A percentile compares a stretch with the other conserved stretches of the same genome.
These are phyloP conservation scores for Xanthoconium separans DNA, from an alignment of 1,284 basidiomycete genomes.

Conservation along the genomic window DNA sequence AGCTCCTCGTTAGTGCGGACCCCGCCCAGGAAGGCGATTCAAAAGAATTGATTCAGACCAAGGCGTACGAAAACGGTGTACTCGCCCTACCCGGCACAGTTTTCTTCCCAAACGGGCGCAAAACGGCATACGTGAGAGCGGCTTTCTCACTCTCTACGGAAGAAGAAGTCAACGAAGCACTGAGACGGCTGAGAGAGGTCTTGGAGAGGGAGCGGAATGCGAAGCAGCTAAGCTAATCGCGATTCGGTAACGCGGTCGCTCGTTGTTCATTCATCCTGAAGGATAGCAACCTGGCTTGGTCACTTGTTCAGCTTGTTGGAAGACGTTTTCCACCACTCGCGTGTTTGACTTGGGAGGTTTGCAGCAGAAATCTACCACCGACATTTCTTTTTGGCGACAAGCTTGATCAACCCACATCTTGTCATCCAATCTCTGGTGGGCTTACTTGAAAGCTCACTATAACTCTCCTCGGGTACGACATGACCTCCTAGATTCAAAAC, in stretches of 20 bases:
- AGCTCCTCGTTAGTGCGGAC: slow-evolving; percentile 46
- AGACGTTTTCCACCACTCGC: no score
- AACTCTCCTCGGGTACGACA: slow-evolving; percentile 6
- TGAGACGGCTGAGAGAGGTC: slow-evolving; percentile 65
- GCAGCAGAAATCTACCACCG: no score
- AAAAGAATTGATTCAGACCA: slow-evolving; percentile 71
- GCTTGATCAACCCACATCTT: not conserved
- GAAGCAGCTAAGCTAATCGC: slow-evolving; percentile 11
- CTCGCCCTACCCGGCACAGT: slow-evolving; percentile 83
- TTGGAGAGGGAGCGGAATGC: slow-evolving; percentile 49
- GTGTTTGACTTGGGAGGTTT: no score
- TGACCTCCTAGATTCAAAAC: slow-evolving; percentile 12
- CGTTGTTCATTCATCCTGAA: slow-evolving; percentile 4
- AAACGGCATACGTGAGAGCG: slow-evolving; percentile 74
- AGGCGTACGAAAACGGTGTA: slow-evolving; percentile 80
- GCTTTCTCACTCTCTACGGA: slow-evolving; percentile 77
- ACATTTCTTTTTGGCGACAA: no score
- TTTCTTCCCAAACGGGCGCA: slow-evolving; percentile 72
- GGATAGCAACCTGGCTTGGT: not conserved
- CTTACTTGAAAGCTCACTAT: no score
- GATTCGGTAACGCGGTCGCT: not conserved
- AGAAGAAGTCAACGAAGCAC: slow-evolving; percentile 72
- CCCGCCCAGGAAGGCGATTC: slow-evolving; percentile 67
- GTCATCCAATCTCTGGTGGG: not conserved
- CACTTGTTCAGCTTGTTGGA: not conserved